These are phyloP conservation scores for Amanita thiersii DNA, from an alignment of 768 basidiomycete genomes.

Conservation along the genomic window DNA sequence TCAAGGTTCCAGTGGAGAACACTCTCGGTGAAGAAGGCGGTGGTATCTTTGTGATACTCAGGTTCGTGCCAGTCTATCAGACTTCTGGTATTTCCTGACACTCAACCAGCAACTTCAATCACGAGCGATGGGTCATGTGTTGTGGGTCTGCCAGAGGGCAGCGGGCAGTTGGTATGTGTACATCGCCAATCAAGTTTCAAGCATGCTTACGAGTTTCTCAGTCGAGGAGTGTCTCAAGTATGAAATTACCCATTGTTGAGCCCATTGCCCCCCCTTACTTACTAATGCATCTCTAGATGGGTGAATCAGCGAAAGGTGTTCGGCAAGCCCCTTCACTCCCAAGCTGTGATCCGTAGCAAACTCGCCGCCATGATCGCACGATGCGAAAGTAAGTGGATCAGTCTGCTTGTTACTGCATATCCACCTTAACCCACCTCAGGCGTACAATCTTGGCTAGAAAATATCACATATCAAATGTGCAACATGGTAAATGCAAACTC, in stretches of 20 bases:
- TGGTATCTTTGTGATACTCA: conserved; percentile 31
- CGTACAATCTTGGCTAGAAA: conserved; percentile 76
- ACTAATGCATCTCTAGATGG: conserved; percentile 45
- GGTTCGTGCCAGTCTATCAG: conserved; percentile 10
- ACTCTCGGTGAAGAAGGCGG: conserved; percentile 48
- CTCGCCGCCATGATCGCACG: conserved; percentile 85
- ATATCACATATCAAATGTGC: conserved; percentile 82
- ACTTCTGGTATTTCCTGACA: background rate
- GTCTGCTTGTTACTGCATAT: background rate
- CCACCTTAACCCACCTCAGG: conserved; percentile 31
- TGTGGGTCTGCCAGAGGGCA: conserved; percentile 57
- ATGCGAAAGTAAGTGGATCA: conserved; percentile 29
- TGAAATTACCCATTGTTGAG: conserved; percentile 11
- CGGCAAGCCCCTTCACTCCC: conserved; percentile 76
- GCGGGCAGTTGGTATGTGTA: conserved; percentile 20
- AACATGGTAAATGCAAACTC: conserved; percentile 48
- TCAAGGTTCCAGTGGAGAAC: conserved; percentile 81
- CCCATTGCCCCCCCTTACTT: too few relatives aligned
- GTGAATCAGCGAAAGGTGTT: conserved; percentile 84
- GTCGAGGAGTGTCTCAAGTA: conserved; percentile 83
- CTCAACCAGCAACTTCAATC: conserved; percentile 76
- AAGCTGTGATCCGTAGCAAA: conserved; percentile 84
- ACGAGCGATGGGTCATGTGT: conserved; percentile 91
- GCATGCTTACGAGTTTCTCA: conserved; percentile 15
- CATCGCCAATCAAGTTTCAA: background rate